Evolutionary conservation across 2,329 filamentous ascomycete genomes (phyloP).

Genomic region (Botrytis hyacinthi): DNA sequence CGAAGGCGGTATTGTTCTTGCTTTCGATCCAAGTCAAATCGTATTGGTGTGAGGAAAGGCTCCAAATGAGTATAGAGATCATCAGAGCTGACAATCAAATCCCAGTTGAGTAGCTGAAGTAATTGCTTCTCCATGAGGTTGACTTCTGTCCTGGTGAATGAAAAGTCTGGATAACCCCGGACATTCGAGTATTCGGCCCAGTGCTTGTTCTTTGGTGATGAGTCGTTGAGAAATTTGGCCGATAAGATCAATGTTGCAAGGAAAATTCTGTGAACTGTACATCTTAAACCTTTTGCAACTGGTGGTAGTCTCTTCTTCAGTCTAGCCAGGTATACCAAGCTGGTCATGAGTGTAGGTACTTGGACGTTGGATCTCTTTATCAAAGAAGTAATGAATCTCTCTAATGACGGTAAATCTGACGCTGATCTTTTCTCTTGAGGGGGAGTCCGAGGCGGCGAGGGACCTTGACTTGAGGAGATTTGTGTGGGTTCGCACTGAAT

Average conservation of each 20-base stretch:
- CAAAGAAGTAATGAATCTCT: conserved; percentile 88
- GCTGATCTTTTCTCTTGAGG: conserved; percentile 42
- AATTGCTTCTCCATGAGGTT: conserved; percentile 99
- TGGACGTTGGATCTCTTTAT: conserved; percentile 94
- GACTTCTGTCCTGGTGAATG: conserved; percentile 92
- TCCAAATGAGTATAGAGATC: conserved; percentile 88
- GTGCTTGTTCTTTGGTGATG: conserved; percentile 99
- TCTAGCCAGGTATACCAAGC: conserved; percentile 86
- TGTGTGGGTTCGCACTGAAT: conserved; percentile 72
- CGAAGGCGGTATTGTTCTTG: conserved; percentile 30
- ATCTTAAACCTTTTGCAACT: conserved; percentile 92
- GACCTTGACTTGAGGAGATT: conserved; percentile 27
- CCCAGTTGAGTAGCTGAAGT: conserved; percentile 91
- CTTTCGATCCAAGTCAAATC: conserved; percentile 49
- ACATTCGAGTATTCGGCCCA: conserved; percentile 93
- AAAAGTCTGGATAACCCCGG: conserved; percentile 64
- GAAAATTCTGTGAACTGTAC: conserved; percentile 97
- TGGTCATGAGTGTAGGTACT: conserved; percentile 95
- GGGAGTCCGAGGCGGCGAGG: conserved; percentile 50
- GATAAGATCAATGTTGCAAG: conserved; percentile 80
- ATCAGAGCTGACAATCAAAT: conserved; percentile 78
- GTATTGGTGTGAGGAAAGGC: conserved; percentile 82
- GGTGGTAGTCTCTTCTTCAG: conserved; percentile 83
- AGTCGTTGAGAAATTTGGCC: conserved; percentile 98
- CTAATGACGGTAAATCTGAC: conserved; percentile 67